Base-by-base conservation (phyloP, 1,284 basidiomycete genomes). In the Athelia sp. region DNA sequence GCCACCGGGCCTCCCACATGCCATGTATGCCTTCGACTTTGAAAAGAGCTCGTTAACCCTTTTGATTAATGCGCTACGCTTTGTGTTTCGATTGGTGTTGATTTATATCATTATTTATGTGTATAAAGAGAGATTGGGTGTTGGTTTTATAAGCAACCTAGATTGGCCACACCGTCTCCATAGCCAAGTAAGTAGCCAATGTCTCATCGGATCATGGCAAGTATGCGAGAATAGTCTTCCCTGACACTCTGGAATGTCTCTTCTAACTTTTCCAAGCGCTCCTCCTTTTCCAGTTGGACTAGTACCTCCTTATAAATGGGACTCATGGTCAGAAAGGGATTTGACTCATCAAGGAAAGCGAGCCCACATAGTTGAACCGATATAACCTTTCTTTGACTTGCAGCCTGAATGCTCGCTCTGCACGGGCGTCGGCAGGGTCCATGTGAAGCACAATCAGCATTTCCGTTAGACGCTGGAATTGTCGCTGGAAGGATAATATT, bases 351-450 rank as follows among this genome's bases (percentile, higher is more conserved):
- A 48, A 22, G 21, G 23, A 22, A 23, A 50, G 36, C 6, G 36
- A 11, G 74, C 90, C 61, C 61, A 93, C 93, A 64, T 87, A 95
- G 70, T 98, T 99, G 70, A 97, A 97, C 40, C 93, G 79, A 65
- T 90, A 98, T 48, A 99, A 70, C 31, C 96, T 79, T 64, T 95
- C 93, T 69, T 99, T 97, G 63, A 96, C 92, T 66, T 92, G 84
- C 46, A 94, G 66, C 50, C 93, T 76, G 65, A 87, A 94, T 22
- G 84, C 82, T 47, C 73, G 78, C 60, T 78, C 68, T 29, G 74
- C 73, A 11, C 69, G 75, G 35, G 67, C 57, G 61, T 96, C 84
- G 10, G 69, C 61, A 6, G 79, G 73, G 57, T 92, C 82, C 51
- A 98, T 72, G 38, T 84, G 78, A 54, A 84, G 69, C 53, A 96